Evolutionary conservation across 768 basidiomycete species (phyloP).

Genomic region (Psilocybe cubensis): DNA sequence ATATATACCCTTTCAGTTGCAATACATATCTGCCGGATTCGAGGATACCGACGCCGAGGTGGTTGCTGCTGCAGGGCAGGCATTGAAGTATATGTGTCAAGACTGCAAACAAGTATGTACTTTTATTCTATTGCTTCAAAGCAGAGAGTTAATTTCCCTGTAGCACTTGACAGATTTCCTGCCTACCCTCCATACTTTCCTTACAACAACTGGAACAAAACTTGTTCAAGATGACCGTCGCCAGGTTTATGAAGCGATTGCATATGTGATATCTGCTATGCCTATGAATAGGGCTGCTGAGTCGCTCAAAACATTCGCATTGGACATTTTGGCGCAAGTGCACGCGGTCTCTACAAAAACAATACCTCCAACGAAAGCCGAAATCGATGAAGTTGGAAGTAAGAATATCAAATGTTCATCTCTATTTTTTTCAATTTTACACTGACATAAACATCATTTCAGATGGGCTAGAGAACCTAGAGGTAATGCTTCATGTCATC

Average conservation of each 20-base stretch:
- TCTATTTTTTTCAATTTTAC: background rate
- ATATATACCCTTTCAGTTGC: constrained; percentile 83
- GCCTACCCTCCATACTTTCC: constrained; percentile 89
- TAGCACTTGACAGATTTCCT: constrained; percentile 92
- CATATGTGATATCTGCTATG: constrained; percentile 94
- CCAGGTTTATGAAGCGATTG: constrained; percentile 95
- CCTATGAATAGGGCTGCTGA: constrained; percentile 85
- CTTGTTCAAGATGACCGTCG: constrained; percentile 86
- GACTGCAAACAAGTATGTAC: constrained; percentile 84
- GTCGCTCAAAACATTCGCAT: constrained; percentile 83
- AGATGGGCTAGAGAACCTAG: constrained; percentile 92
- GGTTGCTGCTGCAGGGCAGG: constrained; percentile 92
- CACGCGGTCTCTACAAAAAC: constrained; percentile 64
- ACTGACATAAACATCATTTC: background rate
- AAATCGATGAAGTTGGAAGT: constrained; percentile 72
- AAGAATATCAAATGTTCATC: constrained; percentile 32
- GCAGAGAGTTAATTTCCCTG: constrained; percentile 3
- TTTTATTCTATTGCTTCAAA: constrained; percentile 5
- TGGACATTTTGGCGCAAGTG: constrained; percentile 81
- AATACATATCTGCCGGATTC: constrained; percentile 93
- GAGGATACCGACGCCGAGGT: constrained; percentile 82
- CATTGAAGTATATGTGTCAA: constrained; percentile 94
- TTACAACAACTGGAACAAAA: constrained; percentile 77
- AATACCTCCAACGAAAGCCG: constrained; percentile 64
- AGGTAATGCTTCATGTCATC: constrained; percentile 87